These are phyloP conservation scores for Castanea crenata DNA, from an alignment of 306 rosid genomes.

Conservation along the genomic window DNA sequence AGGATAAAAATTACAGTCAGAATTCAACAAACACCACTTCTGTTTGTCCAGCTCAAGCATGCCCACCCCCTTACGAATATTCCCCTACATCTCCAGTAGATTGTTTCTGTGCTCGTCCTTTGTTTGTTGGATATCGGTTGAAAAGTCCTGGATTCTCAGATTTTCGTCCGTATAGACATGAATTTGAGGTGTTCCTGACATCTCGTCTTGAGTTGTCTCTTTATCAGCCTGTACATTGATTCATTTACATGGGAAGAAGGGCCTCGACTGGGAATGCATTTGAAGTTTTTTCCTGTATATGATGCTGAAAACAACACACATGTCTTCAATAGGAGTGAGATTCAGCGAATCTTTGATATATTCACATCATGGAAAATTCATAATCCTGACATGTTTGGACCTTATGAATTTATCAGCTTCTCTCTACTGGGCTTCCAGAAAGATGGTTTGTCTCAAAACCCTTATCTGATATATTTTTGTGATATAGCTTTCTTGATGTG, in stretches of 20 bases:
- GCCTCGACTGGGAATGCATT: slow-evolving; percentile 65
- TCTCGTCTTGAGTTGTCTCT: slow-evolving; percentile 31
- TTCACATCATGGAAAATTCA: slow-evolving; percentile 68
- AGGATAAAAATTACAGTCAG: slow-evolving; percentile 8
- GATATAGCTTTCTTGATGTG: background rate
- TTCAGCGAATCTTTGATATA: slow-evolving; percentile 43
- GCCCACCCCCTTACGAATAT: slow-evolving; percentile 69
- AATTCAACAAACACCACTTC: slow-evolving; percentile 20
- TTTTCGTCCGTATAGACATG: slow-evolving; percentile 44
- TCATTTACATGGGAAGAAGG: slow-evolving; percentile 56
- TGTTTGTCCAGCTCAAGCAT: slow-evolving; percentile 41
- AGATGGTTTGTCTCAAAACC: slow-evolving; percentile 53
- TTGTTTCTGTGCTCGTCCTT: slow-evolving; percentile 75
- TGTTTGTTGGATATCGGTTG: slow-evolving; percentile 61
- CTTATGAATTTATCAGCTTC: slow-evolving; percentile 64
- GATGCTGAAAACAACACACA: slow-evolving; percentile 8
- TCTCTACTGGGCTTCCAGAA: slow-evolving; percentile 43
- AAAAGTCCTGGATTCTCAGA: slow-evolving; percentile 89
- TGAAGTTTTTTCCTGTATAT: slow-evolving; percentile 70
- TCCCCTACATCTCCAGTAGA: slow-evolving; percentile 21
- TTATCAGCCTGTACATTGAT: slow-evolving; percentile 55
- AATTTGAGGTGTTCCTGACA: slow-evolving; percentile 48
- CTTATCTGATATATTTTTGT: slow-evolving; percentile 27
- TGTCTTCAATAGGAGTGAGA: slow-evolving; percentile 52
- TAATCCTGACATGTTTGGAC: slow-evolving; percentile 61